Base-by-base conservation (phyloP, 2,329 filamentous ascomycete genomes). In the Podosphaera fusca region DNA sequence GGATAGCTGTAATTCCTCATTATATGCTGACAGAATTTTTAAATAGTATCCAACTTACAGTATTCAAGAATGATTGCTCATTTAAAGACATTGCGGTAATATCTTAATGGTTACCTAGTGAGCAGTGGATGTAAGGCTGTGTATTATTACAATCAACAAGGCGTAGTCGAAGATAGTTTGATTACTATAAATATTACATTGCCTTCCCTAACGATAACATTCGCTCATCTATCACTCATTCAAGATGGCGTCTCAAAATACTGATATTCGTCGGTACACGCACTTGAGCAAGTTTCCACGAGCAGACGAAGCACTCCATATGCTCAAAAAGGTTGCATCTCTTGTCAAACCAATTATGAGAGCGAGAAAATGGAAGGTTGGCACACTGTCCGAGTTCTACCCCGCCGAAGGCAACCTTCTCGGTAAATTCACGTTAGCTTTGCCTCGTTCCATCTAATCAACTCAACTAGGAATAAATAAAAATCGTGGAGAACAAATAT, bases 341-440 rank as follows among this genome's bases (percentile, higher is more conserved):
- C 71, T 94, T 58, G 89, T 95, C 60, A 95, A 95, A 68, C 90
- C 90, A 21, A 86, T 96, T 60, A 96, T 96, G 89, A 78, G 87
- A 61, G 87, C 87, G 53, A 80, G 86, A 49, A 76, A 76, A 57
- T 96, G 88, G 86, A 82, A 74, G 60, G 86, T 96, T 38, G 75
- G 77, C 34, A 79, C 85, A 53, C 75, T 96, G 14, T 80, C 82
- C 54, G 90, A 96, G 68, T 95, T 96, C 70, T 85, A 86, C 59
- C 90, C 90, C 0, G 73, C 79, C 10, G 76, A 92, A 63, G 70
- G 73, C 36, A 85, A 84, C 62, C 73, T 95, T 1, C 71, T 94
- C 46, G 89, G 86, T 75, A 69, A 49, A 69, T 63, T 35, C 6
- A 10, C 4, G 35, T 12, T 31, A 36, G 21, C 12, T 14, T 31